Conservation (phyloP, 1,284 basidiomycete species). For the Apiotrichum brassicae region DNA sequence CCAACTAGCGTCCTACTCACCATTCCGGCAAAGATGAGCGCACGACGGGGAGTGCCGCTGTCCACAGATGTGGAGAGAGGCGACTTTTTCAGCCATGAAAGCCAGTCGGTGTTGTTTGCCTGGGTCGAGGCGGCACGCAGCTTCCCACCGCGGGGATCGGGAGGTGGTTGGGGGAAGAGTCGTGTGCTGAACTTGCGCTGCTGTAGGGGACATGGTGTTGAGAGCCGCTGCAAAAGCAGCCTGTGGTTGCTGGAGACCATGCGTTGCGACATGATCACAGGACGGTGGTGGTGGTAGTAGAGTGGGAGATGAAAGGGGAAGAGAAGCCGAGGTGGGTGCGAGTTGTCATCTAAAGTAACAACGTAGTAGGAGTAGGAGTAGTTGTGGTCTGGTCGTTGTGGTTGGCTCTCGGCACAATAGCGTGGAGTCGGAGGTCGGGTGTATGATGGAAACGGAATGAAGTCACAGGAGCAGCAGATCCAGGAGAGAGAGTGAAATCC, state of each 20-base stretch:
- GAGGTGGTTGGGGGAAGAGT: constrained; percentile 21
- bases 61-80: constrained; percentile 12
- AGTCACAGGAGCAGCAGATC: too few species aligned
- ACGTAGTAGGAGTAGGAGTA: too few species aligned
- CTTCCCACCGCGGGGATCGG: constrained; percentile 18
- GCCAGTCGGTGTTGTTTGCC: constrained; percentile 33
- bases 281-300: not conserved
- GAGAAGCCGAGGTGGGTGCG: not conserved
- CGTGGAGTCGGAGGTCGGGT: too few species aligned
- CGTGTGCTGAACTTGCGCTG: constrained; percentile 12
- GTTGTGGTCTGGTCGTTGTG: too few species aligned
- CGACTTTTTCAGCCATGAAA: constrained; percentile 30
- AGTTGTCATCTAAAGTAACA: not conserved
- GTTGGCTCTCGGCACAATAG: too few species aligned
- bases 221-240: not conserved
- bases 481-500: too few species aligned
- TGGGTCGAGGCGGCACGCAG: constrained; percentile 27
- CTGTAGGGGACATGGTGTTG: not conserved
- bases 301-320: not conserved
- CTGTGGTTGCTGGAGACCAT: not conserved
- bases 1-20: constrained; percentile 23
- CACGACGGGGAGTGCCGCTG: constrained; percentile 19
- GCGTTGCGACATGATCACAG: constrained; percentile 1
- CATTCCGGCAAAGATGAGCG: constrained; percentile 42
- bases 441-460: too few species aligned